phyloP scores from a whole-genome alignment of 2,329 filamentous ascomycete species.

The Cladosporium sp. region DNA sequence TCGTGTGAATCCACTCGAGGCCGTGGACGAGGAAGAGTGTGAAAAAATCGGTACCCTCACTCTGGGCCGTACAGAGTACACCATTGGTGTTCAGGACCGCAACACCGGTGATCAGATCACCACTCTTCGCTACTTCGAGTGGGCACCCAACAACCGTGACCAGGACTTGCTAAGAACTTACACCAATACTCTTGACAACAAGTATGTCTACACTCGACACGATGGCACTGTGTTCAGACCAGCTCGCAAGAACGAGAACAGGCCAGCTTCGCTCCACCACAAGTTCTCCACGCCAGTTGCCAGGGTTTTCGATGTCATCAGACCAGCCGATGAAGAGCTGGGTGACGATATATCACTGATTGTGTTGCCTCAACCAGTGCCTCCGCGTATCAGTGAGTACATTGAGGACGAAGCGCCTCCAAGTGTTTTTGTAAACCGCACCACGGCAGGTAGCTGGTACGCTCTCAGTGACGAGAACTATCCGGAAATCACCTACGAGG shows the following conservation, averaged over 20 bases:
- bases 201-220: conserved; percentile 83
- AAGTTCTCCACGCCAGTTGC: conserved; percentile 37
- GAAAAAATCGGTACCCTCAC: conserved; percentile 77
- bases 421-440: conserved; percentile 79
- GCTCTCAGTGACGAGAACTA: conserved; percentile 86
- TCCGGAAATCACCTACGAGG: conserved; percentile 76
- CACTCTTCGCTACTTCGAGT: conserved; percentile 89
- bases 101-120: conserved; percentile 75
- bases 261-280: conserved; percentile 24
- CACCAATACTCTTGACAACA: conserved; percentile 74
- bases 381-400: conserved; percentile 45
- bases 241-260: conserved; percentile 27
- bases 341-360: conserved; percentile 72
- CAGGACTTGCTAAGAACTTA: conserved; percentile 85
- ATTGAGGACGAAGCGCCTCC: conserved; percentile 42
- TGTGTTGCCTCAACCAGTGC: conserved; percentile 81
- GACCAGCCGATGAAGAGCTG: conserved; percentile 65
- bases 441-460: conserved; percentile 86
- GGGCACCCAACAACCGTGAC: conserved; percentile 90
- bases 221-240: conserved; percentile 72
- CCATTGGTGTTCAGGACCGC: conserved; percentile 75
- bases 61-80: conserved; percentile 86
- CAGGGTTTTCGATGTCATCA: conserved; percentile 35
- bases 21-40: conserved; percentile 66
- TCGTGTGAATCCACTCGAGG: conserved; percentile 62